Base-by-base conservation (phyloP, 805 yeast genomes). In the Kuraishia cidri region DNA sequence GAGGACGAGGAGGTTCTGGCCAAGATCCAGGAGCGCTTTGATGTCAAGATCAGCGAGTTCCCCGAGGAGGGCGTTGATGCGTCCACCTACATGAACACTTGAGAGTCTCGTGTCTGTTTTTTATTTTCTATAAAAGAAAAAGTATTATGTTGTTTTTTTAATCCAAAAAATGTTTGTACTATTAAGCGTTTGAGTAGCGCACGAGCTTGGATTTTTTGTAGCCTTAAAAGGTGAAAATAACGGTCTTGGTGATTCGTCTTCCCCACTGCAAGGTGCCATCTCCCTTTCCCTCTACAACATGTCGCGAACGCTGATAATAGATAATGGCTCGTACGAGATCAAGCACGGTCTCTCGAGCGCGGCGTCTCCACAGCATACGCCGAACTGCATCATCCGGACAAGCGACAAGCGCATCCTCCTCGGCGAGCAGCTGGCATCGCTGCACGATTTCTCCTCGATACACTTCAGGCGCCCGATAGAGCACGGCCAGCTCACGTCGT, bases 1-100 rank as follows among this genome's bases (percentile, higher is more conserved):
- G 90, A 79, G 43, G 98, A 92, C 56, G 87, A 86, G 62, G 85
- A 80, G 64, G 83, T 88, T 27, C 72, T 92, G 60, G 82, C 73
- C 52, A 81, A 86, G 65, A 92, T 92, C 56, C 98, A 92, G 70
- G 94, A 85, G 48, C 79, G 97, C 66, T 92, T 92, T 63, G 97
- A 90, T 60, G 97, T 92, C 47, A 85, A 88, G 66, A 79, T 90
- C 54, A 70, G 87, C 39, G 94, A 84, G 52, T 88, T 85, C 79
- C 97, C 98, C 40, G 97, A 81, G 54, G 97, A 85, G 58, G 97
- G 97, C 62, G 86, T 90, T 51, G 98, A 92, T 60, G 88, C 97
- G 48, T 79, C 95, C 36, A 87, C 97, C 49, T 90, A 90, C 69
- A 88, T 92, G 95, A 24, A 23, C 33, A 24, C 33, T 11, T 31